Percentiles rank a stretch among this genome's conserved stretches.
Conservation (phyloP, 257 asterid genomes). For the Paulownia fortunei region DNA sequence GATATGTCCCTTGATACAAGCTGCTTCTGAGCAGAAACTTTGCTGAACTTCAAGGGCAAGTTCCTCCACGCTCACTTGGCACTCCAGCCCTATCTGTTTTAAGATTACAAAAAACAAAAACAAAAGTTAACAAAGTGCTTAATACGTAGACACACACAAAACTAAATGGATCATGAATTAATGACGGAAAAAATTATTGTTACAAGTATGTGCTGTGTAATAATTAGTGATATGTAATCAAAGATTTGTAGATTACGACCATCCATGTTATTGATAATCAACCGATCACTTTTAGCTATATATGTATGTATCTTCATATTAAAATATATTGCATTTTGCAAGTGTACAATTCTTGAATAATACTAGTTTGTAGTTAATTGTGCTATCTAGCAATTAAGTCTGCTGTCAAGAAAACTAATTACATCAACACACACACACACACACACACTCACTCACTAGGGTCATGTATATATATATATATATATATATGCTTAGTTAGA, state of each 20-base stretch:
- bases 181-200: background rate
- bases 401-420: too few species aligned
- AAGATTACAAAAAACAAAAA: background rate
- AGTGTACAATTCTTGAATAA: too few species aligned
- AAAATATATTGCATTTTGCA: too few species aligned
- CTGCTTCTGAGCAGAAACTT: constrained; percentile 58
- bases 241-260: too few species aligned
- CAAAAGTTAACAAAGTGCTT: background rate
- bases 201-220: background rate
- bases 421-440: too few species aligned
- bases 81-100: constrained; percentile 86
- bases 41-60: constrained; percentile 82
- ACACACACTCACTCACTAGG: too few species aligned
- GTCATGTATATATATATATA: background rate
- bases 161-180: background rate
- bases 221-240: background rate
- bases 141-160: background rate
- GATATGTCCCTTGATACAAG: constrained; percentile 34
- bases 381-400: too few species aligned
- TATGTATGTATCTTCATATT: too few species aligned
- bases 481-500: too few species aligned
- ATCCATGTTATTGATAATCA: background rate
- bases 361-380: too few species aligned
- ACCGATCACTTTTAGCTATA: background rate
- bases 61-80: constrained; percentile 94